These are phyloP conservation scores for Cytospora piceicola DNA, from an alignment of 2,329 filamentous ascomycete species.

Conservation along the genomic window DNA sequence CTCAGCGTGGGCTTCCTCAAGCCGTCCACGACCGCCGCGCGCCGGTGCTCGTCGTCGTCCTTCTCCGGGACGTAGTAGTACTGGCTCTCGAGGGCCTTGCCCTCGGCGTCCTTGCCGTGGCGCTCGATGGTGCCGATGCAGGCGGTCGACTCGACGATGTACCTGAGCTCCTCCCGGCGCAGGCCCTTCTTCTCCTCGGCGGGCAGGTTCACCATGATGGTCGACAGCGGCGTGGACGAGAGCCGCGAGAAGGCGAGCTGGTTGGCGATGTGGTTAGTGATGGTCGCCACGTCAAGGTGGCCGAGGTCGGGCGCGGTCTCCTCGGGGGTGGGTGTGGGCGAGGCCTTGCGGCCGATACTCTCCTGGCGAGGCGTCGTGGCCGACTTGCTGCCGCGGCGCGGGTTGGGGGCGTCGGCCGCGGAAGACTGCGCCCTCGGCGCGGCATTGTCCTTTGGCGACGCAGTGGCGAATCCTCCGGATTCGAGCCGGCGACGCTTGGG, in stretches of 20 bases:
- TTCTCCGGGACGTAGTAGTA: slow-evolving; percentile 94
- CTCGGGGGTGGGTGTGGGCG: slow-evolving; percentile 28
- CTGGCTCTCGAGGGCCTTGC: slow-evolving; percentile 90
- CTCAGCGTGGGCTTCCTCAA: slow-evolving; percentile 87
- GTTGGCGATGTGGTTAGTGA: slow-evolving; percentile 89
- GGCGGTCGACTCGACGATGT: slow-evolving; percentile 71
- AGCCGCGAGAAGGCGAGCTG: slow-evolving; percentile 94
- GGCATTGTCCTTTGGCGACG: slow-evolving; percentile 11
- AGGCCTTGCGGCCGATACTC: slow-evolving; percentile 12
- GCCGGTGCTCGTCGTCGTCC: slow-evolving; percentile 77
- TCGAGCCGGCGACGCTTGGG: slow-evolving; percentile 49
- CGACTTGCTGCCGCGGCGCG: slow-evolving; percentile 38
- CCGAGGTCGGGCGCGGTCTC: slow-evolving; percentile 39
- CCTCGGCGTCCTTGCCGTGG: slow-evolving; percentile 93
- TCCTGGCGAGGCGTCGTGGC: slow-evolving; percentile 32
- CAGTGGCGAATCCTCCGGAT: slow-evolving; percentile 16
- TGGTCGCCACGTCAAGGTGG: slow-evolving; percentile 47
- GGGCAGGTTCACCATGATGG: slow-evolving; percentile 86
- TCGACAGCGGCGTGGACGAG: slow-evolving; percentile 87
- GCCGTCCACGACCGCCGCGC: slow-evolving; percentile 81
- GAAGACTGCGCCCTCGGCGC: slow-evolving; percentile 33
- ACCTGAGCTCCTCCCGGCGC: slow-evolving; percentile 66
- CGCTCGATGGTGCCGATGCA: slow-evolving; percentile 89
- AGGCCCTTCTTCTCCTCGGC: slow-evolving; percentile 63
- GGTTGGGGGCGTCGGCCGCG: slow-evolving; percentile 33